Evolutionary conservation across 2,329 filamentous ascomycete species (phyloP), one percentile per base, ranked within the genome.

Genomic region (Sclerotinia nivalis): DNA sequence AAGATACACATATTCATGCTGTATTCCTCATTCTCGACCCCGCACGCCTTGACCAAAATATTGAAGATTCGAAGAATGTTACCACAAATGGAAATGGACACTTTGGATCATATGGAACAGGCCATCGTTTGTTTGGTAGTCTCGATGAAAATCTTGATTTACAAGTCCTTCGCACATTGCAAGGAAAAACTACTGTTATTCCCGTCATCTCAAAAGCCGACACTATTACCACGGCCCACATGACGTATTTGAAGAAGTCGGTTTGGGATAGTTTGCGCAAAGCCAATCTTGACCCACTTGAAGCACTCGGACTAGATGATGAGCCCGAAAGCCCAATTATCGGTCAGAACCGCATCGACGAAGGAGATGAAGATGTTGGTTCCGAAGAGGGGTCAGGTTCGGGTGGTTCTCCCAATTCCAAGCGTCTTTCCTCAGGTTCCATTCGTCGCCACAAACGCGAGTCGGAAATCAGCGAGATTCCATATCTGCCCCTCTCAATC

Each of bases 131-230:
- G 45, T 78, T 90, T 59, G 92, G 91, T 40, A 88, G 89, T 31
- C 84, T 98, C 20, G 94, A 98, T 76, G 91, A 97, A 74, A 91
- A 93, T 74, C 86, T 99, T 13, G 96, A 99, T 78, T 83, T 99
- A 34, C 93, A 97, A 78, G 91, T 97, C 70, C 85, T 99, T 76
- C 91, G 92, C 61, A 91, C 91, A 22, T 86, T 99, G 40, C 90
- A 97, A 79, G 91, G 92, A 76, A 97, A 97, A 84, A 98, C 96
- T 0, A 97, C 93, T 0, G 93, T 98, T 71, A 93, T 99, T 60
- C 96, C 96, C 0, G 90, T 99, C 70, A 95, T 99, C 77, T 92
- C 93, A 78, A 99, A 99, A 82, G 95, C 96, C 52, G 96, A 99
- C 79, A 97, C 94, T 20, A 91, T 98, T 76, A 98, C 96, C n/a